These are phyloP conservation scores for Cadophora malorum DNA, from an alignment of 2,329 filamentous ascomycete genomes.

Conservation along the genomic window DNA sequence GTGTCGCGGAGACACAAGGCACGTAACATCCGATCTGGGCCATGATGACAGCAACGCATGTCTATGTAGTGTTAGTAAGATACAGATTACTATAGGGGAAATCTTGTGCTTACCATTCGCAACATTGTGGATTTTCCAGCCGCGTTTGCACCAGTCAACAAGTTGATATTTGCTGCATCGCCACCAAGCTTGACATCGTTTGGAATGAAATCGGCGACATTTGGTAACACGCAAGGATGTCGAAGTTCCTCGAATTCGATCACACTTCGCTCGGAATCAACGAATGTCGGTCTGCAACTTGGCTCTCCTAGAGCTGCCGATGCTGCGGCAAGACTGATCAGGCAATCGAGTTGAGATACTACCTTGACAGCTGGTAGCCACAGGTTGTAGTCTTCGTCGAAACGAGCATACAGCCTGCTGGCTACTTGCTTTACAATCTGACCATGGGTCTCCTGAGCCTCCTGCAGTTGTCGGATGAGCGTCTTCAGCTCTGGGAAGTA, in stretches of 20 bases:
- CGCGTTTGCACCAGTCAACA: constrained; percentile 95
- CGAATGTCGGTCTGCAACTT: constrained; percentile 86
- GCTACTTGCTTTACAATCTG: constrained; percentile 91
- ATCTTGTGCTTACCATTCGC: constrained; percentile 73
- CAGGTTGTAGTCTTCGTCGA: constrained; percentile 82
- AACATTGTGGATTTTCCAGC: constrained; percentile 97
- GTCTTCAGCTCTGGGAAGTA: constrained; percentile 85
- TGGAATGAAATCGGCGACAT: constrained; percentile 92
- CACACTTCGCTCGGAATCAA: constrained; percentile 82
- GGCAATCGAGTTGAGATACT: constrained; percentile 89
- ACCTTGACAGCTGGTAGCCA: constrained; percentile 94
- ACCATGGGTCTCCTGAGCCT: constrained; percentile 90
- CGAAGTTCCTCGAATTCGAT: constrained; percentile 93
- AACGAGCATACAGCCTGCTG: constrained; percentile 81
- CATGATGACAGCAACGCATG: constrained; percentile 95
- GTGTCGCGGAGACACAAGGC: constrained; percentile 78
- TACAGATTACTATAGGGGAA: neutral
- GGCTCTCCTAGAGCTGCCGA: constrained; percentile 84
- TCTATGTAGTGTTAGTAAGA: constrained; percentile 56
- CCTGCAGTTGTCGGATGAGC: constrained; percentile 86
- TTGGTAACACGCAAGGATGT: constrained; percentile 92
- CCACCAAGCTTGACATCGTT: constrained; percentile 92
- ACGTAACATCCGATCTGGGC: constrained; percentile 95
- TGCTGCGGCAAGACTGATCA: constrained; percentile 90
- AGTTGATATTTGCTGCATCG: constrained; percentile 78